Base-by-base conservation (phyloP, 805 yeast genomes). In the Kodamaea hsintzibuensis region DNA sequence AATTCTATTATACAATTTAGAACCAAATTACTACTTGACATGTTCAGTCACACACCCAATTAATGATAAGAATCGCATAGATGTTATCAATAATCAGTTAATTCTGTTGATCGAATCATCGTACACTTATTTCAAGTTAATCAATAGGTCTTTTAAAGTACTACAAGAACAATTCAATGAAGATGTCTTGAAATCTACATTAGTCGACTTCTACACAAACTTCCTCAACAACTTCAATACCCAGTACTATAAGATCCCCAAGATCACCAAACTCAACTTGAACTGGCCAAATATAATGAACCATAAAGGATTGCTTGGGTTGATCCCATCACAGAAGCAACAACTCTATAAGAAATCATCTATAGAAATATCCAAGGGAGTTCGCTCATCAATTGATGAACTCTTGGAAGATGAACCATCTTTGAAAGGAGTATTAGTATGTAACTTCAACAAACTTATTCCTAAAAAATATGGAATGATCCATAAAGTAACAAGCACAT, bases 211-310 rank as follows among this genome's bases (percentile, higher is more conserved):
- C 54, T 75, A 78, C 77, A 35, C 48, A 0, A 66, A 65, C 10
- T 74, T 73, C 49, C 19, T 70, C 18, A 22, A 38, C 1, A 60
- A 55, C 39, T 72, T 62, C 53, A 73, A 74, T 54, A 37, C 47
- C 6, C 66, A 55, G 49, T 57, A 51, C 22, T 60, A 50, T 55
- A 59, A 45, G 50, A 57, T 57, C 55, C 71, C 64, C 43, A 48
- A 48, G 22, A 42, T 48, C 14, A 48, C 46, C 25, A 40, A 48
- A 14, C 62, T 58, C 1, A 59, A 54, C 16, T 57, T 70, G n/a
- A 53, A 51, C 14, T 76, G 80, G 80, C 71, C 73, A 30, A 71
- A 72, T 47, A 51, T 59, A 47, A 53, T 73, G 40, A 74, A 74
- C 56, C 66, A 67, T 54, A 60, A 58, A 39, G 80, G 80, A 4